A percentile compares a stretch with the other conserved stretches of the same genome.
Conservation (phyloP, 1,284 basidiomycete genomes). For the Farysia itapuensis region DNA sequence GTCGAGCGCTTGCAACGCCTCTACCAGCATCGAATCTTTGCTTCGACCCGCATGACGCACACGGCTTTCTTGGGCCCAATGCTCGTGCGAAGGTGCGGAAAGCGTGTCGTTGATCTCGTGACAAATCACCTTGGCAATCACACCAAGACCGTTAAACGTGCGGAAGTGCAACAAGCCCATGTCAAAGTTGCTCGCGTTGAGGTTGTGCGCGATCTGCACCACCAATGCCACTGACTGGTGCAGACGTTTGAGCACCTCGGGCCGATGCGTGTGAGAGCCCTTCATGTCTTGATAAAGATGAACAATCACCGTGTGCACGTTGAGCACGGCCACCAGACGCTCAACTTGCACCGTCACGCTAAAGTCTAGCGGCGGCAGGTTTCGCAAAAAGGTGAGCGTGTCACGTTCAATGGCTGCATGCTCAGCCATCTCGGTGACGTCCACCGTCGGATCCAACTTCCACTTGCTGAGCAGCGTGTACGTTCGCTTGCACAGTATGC, state of each 20-base stretch:
- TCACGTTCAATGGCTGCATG: conserved; percentile 3
- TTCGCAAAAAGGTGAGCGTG: conserved; percentile 7
- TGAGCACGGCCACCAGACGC: conserved; percentile 4
- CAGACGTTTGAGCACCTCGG: conserved; percentile 1
- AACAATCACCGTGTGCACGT: conserved; percentile 3
- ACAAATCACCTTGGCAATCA: conserved; percentile 5
- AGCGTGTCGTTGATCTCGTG: conserved; percentile 1
- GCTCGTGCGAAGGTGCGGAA: not conserved
- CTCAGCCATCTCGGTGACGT: not conserved
- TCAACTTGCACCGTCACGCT: conserved; percentile 8
- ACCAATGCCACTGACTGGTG: not conserved
- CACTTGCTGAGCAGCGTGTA: not conserved
- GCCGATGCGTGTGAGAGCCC: not conserved
- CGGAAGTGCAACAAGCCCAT: conserved; percentile 10
- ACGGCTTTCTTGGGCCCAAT: not conserved
- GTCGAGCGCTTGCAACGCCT: conserved; percentile 8
- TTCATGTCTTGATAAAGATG: conserved; percentile 11
- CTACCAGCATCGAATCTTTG: not conserved
- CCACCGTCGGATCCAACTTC: not conserved
- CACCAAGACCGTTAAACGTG: conserved; percentile 3
- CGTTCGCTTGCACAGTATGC: not conserved
- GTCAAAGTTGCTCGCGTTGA: conserved; percentile 12
- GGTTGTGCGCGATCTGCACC: conserved; percentile 3
- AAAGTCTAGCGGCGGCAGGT: conserved; percentile 2
- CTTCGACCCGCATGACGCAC: not conserved